These are phyloP conservation scores for Mortierella antarctica DNA, from an alignment of 192 early-diverging fungal species.

Conservation along the genomic window DNA sequence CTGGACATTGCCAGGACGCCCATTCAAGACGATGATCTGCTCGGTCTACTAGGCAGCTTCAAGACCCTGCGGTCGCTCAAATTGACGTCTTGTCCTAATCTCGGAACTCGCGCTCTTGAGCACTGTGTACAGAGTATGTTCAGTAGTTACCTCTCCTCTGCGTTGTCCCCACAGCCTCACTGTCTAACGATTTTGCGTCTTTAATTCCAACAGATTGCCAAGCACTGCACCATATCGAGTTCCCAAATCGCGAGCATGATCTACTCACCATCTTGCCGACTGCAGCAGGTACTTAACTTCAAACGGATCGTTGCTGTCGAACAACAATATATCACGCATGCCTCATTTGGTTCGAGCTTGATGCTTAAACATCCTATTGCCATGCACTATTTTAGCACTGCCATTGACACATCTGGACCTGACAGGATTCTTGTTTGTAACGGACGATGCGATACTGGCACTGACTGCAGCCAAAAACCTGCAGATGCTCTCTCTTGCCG, in stretches of 20 bases:
- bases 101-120: slow-evolving; percentile 12
- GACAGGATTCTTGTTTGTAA: slow-evolving; percentile 53
- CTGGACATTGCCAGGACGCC: slow-evolving; percentile 28
- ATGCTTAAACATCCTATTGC: neutral
- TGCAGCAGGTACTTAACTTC: slow-evolving; percentile 40
- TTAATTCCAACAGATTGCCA: slow-evolving; percentile 29
- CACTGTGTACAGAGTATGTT: slow-evolving; percentile 12
- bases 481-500: slow-evolving; percentile 53
- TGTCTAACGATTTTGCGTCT: neutral
- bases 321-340: neutral
- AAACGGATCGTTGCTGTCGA: neutral
- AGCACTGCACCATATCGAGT: slow-evolving; percentile 47
- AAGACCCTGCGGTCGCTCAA: slow-evolving; percentile 14
- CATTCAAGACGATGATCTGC: slow-evolving; percentile 13
- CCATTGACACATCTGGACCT: slow-evolving; percentile 60
- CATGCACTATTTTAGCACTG: slow-evolving; percentile 47
- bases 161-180: no score
- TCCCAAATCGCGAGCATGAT: slow-evolving; percentile 64
- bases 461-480: slow-evolving; percentile 53
- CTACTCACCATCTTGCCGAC: slow-evolving; percentile 50
- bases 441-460: slow-evolving; percentile 52
- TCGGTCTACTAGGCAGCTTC: slow-evolving; percentile 4
- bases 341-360: neutral
- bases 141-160: neutral
- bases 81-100: slow-evolving; percentile 10